phyloP scores from a whole-genome alignment of 306 rosid genomes.

The Dalbergia cochinchinensis region DNA sequence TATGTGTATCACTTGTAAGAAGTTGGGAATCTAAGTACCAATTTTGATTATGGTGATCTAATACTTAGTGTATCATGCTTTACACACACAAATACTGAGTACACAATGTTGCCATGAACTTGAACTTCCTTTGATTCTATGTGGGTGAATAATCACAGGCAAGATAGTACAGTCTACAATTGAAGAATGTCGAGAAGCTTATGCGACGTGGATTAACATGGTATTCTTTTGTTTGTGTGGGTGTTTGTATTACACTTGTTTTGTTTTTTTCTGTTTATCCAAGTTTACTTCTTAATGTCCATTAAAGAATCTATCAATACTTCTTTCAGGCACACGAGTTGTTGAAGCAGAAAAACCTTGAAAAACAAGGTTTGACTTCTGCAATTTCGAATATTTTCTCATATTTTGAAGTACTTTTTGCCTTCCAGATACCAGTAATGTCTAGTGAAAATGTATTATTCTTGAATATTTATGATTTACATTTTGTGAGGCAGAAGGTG shows the following conservation, averaged over 20 bases:
- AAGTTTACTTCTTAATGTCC: slow-evolving; percentile 12
- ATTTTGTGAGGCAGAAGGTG: slow-evolving; percentile 53
- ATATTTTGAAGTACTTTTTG: slow-evolving; percentile 28
- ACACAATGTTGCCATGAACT: slow-evolving; percentile 6
- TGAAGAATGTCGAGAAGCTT: slow-evolving; percentile 96
- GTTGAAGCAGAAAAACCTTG: slow-evolving; percentile 69
- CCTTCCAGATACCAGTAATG: slow-evolving; percentile 33
- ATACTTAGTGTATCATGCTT: neutral
- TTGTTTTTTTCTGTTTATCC: slow-evolving; percentile 28
- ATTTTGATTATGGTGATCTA: neutral
- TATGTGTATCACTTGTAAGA: neutral
- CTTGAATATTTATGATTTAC: slow-evolving; percentile 31
- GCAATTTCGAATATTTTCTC: slow-evolving; percentile 27
- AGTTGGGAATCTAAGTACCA: neutral
- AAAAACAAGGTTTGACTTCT: slow-evolving; percentile 61
- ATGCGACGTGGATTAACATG: slow-evolving; percentile 74
- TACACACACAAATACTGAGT: neutral
- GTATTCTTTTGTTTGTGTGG: slow-evolving; percentile 46
- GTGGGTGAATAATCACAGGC: slow-evolving; percentile 63
- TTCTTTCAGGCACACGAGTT: slow-evolving; percentile 81
- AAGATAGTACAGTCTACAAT: slow-evolving; percentile 92
- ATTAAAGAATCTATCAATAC: slow-evolving; percentile 36
- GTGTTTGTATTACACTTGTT: neutral
- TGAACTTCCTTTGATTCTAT: slow-evolving; percentile 42
- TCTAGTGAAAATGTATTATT: neutral